Evolutionary conservation across 129 eudicot genomes (phyloP).

Genomic region (Heracleum sosnowskyi): DNA sequence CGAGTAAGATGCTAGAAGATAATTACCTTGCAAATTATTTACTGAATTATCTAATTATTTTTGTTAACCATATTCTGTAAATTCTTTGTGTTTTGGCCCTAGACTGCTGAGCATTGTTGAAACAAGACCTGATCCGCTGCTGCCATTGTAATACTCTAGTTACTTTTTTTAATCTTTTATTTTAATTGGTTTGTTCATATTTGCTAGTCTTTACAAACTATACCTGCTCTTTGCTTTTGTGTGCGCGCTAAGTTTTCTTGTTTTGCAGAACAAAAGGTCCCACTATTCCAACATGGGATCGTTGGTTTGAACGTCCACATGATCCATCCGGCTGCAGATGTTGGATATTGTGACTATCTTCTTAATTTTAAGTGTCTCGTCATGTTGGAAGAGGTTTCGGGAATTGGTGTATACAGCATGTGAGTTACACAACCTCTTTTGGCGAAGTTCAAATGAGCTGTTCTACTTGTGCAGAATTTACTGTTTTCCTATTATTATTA

Average conservation of each 20-base stretch:
- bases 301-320: slow-evolving; percentile 95
- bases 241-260: neutral
- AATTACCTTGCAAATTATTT: neutral
- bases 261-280: slow-evolving; percentile 73
- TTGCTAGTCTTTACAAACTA: neutral
- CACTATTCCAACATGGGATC: slow-evolving; percentile 78
- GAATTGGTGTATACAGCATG: neutral
- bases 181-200: slow-evolving; percentile 14
- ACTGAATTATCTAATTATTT: neutral
- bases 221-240: neutral
- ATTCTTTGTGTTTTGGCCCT: slow-evolving; percentile 12
- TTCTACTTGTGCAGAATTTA: slow-evolving; percentile 22
- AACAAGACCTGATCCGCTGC: slow-evolving; percentile 85
- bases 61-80: neutral
- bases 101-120: slow-evolving; percentile 52
- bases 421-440: slow-evolving; percentile 6
- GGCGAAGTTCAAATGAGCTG: slow-evolving; percentile 4
- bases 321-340: slow-evolving; percentile 90
- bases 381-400: slow-evolving; percentile 1
- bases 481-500: neutral
- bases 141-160: slow-evolving; percentile 49
- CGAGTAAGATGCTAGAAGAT: slow-evolving; percentile 54
- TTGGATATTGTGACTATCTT: slow-evolving; percentile 56
- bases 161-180: neutral
- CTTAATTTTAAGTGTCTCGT: neutral